Evolutionary conservation across 2,329 filamentous ascomycete genomes (phyloP), one percentile per base, ranked within the genome.

Genomic region (Nemania bipapillata): DNA sequence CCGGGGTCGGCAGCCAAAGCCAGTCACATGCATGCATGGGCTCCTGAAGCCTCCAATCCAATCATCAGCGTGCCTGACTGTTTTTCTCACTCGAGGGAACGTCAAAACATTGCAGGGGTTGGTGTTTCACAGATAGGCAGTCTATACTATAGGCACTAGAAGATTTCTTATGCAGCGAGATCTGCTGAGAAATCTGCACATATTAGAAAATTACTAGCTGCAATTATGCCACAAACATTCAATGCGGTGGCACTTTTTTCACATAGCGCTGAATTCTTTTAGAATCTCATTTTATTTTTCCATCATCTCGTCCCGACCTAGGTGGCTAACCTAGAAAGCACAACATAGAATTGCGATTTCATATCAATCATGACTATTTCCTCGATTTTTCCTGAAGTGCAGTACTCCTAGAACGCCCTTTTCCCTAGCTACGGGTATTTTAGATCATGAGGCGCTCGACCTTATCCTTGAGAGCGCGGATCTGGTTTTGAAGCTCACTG

Each of bases 401-500:
- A 53, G 35, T 52, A 68, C 60, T 62, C 56, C 58, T 58, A 53
- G 7, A 35, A 49, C 40, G 8, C 5, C 49, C n/a, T 32, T 20
- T 32, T n/a, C 12, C 65, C 65, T 56, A 37, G 58, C 28, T 40
- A 54, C 45, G 63, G 68, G 66, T 68, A 72, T 70, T 74, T 88
- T 91, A 97, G 84, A 97, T 97, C 86, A 95, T 94, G 75, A 97
- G 87, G 77, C 94, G 89, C 87, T 98, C 95, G 64, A 98, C 92
- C 89, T 97, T 96, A 83, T 96, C 92, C 86, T 95, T 96, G 78
- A 97, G 86, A 73, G 90, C 87, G 76, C 92, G 88, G 82, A 98
- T 97, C 86, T 96, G 93, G 78, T 89, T 88, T 81, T 91, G 92
- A 69, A 98, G 86, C 82, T 97, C 94, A 77, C 89, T 92, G 45